Evolutionary conservation across 768 basidiomycete genomes (phyloP).

Genomic region (Leccinellum albellum): DNA sequence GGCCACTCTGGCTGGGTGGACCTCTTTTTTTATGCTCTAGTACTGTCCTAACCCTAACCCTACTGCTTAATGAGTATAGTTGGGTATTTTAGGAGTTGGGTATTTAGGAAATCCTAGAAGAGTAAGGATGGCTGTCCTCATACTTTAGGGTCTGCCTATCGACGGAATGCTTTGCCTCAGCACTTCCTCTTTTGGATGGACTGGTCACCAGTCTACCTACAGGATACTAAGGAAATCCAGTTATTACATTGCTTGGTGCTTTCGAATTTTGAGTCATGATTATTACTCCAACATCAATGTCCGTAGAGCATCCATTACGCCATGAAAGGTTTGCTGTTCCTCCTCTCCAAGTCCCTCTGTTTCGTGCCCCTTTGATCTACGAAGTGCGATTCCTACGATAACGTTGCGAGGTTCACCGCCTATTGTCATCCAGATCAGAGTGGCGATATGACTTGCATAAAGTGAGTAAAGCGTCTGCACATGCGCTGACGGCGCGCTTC

Average conservation of each 20-base stretch:
- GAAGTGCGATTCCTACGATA: conserved; percentile 72
- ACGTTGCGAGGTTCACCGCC: conserved; percentile 53
- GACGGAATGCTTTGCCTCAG: no score
- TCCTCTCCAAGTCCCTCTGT: conserved; percentile 29
- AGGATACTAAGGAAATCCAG: no score
- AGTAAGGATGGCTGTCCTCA: no score
- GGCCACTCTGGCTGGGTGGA: conserved; percentile 51
- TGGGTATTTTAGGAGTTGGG: no score
- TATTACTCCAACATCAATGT: conserved; percentile 28
- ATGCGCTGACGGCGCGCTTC: conserved; percentile 65
- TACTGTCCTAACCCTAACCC: conserved; percentile 28
- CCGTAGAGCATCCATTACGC: conserved; percentile 47
- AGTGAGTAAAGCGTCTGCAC: conserved; percentile 70
- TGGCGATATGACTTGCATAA: conserved; percentile 85
- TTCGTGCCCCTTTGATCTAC: conserved; percentile 30
- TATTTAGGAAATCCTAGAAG: no score
- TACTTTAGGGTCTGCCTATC: no score
- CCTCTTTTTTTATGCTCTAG: conserved; percentile 29
- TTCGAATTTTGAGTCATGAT: no score
- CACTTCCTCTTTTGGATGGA: no score
- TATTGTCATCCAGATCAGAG: conserved; percentile 67
- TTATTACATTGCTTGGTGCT: no score
- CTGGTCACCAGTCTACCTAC: no score
- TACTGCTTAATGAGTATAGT: no score
- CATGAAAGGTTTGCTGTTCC: conserved; percentile 45